phyloP scores from a whole-genome alignment of 1,284 basidiomycete genomes.

The Ganoderma sinense region DNA sequence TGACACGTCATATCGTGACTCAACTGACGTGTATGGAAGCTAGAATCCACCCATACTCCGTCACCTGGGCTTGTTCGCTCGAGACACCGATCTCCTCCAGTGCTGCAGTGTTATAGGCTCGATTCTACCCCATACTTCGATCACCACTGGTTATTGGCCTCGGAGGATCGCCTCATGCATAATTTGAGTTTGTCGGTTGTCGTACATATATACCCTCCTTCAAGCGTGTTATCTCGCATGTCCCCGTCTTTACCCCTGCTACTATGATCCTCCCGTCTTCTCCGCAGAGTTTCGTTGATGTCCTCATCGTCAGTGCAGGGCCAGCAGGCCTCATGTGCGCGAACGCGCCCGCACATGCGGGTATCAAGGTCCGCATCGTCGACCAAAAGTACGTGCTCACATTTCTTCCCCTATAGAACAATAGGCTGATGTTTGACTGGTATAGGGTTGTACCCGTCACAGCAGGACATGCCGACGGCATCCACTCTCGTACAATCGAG shows the following conservation, averaged over 20 bases:
- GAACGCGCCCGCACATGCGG: conserved; percentile 66
- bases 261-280: background rate
- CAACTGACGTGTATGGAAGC: too few relatives aligned
- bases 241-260: background rate
- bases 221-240: background rate
- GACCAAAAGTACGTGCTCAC: conserved; percentile 63
- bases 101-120: background rate
- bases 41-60: too few relatives aligned
- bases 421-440: background rate
- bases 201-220: background rate
- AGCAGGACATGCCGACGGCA: conserved; percentile 82
- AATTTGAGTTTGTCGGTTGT: too few relatives aligned
- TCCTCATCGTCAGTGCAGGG: conserved; percentile 64
- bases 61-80: too few relatives aligned
- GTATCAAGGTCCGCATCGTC: conserved; percentile 68
- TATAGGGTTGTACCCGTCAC: conserved; percentile 62
- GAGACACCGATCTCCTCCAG: background rate
- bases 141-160: too few relatives aligned
- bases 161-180: background rate
- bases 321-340: conserved; percentile 70
- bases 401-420: background rate
- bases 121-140: background rate
- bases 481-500: conserved; percentile 81
- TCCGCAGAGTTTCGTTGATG: conserved; percentile 49
- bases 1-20: too few relatives aligned